Evolutionary conservation across 495 filamentous ascomycete species (phyloP).

Genomic region (Penicillium paxilli): DNA sequence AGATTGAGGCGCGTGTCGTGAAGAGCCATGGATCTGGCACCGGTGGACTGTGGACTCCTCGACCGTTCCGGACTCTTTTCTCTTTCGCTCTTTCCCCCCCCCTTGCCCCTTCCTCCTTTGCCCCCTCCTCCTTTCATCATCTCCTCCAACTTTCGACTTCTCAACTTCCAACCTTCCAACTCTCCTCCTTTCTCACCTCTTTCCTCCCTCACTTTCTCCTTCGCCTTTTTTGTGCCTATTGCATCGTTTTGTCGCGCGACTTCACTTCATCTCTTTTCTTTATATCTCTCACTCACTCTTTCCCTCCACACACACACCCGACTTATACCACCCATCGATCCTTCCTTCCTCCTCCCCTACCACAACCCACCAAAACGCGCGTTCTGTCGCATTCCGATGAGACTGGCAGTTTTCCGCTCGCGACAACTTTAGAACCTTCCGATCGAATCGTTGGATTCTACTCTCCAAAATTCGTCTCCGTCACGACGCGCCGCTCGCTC

Average conservation of each 20-base stretch:
- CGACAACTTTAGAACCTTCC: conserved; percentile 4
- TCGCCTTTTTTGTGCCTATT: conserved; percentile 26
- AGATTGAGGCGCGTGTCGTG: conserved; percentile 28
- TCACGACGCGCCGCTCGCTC: background rate
- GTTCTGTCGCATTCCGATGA: conserved; percentile 29
- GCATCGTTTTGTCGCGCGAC: conserved; percentile 15
- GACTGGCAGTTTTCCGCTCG: conserved; percentile 10
- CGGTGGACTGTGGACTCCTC: conserved; percentile 23
- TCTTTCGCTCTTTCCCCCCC: conserved; percentile 18
- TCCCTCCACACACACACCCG: conserved; percentile 10
- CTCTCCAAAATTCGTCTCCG: conserved; percentile 7
- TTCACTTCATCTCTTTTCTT: conserved; percentile 17
- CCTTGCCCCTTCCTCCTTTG: conserved; percentile 14
- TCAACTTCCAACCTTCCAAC: no score
- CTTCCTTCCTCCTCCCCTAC: conserved; percentile 1
- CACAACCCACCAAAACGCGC: conserved; percentile 13
- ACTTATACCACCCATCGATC: conserved; percentile 13
- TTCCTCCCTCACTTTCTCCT: conserved; percentile 11
- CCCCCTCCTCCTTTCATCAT: conserved; percentile 16
- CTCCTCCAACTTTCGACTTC: conserved; percentile 17
- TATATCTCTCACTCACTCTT: no score
- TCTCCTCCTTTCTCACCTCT: conserved; percentile 13
- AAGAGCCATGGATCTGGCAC: conserved; percentile 33
- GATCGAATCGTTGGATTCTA: conserved; percentile 18
- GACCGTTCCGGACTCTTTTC: conserved; percentile 34